Base-by-base conservation (phyloP, 805 yeast species). In the Ogataea methylovora region DNA sequence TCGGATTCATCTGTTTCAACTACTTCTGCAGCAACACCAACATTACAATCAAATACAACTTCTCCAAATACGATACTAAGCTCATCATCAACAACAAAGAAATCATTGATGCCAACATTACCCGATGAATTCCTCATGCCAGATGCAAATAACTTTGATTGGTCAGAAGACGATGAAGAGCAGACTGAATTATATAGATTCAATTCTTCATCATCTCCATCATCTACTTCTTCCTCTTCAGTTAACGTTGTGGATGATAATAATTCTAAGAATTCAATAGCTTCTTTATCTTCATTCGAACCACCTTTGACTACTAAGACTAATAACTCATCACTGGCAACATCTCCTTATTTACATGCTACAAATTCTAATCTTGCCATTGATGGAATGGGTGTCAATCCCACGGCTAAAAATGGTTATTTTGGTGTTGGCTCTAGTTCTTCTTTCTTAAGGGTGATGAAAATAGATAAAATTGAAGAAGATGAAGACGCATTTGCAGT, bases 371-470 rank as follows among this genome's bases (percentile, higher is more conserved):
- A n/a, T n/a, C n/a, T n/a, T n/a, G n/a, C n/a, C n/a, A 51, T 60
- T 32, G 84, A 79, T 51, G 83, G 84, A 9, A 78, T 79, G 84
- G 83, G 79, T 1, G 81, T 79, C 2, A 67, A 72, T 31, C 71
- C 76, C 19, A 44, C 50, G 17, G 34, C 49, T 14, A 57, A 54
- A 28, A 69, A 70, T 20, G 85, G 86, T 1, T 79, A 74, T 48
- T 73, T 73, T 43, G 87, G 87, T 2, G 68, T 71, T 10, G 81
- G 77, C 8, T 76, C 86, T 4, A 65, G 75, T 38, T 69, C 79
- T 2, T 72, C 73, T 7, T 57, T 75, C 14, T 52, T 79, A 28
- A 41, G 54, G 33, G 55, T 55, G 7, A 51, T 55, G 52, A 57
- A 52, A 37, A 57, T 57, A 8, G 52, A 54, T 18, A 24, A 30